Evolutionary conservation across 1,284 basidiomycete genomes (phyloP).

Genomic region (Ganoderma lingzhi): DNA sequence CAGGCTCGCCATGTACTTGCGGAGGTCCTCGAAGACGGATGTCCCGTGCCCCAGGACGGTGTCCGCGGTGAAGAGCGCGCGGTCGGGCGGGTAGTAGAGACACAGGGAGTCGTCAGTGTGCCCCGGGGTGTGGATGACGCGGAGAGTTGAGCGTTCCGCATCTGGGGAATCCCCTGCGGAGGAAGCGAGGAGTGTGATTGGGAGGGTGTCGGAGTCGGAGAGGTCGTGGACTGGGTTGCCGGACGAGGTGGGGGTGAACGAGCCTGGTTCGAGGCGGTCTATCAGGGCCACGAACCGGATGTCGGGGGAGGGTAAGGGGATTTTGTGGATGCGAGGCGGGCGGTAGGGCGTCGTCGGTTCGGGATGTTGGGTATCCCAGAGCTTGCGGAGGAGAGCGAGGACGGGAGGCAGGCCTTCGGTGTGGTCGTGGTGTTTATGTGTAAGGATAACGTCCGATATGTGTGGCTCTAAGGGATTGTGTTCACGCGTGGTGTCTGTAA

Average conservation of each 20-base stretch:
- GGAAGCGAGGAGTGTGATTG: constrained; percentile 35
- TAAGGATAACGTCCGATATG: constrained; percentile 88
- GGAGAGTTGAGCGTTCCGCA: constrained; percentile 45
- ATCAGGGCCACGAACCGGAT: constrained; percentile 50
- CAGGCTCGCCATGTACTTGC: constrained; percentile 77
- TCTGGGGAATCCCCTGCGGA: constrained; percentile 1
- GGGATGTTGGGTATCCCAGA: constrained; percentile 61
- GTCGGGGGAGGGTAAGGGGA: constrained; percentile 49
- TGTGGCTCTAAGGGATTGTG: constrained; percentile 51
- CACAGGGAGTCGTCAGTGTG: constrained; percentile 91
- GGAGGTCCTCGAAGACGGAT: constrained; percentile 89
- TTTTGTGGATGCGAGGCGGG: constrained; percentile 79
- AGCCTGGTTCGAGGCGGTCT: constrained; percentile 50
- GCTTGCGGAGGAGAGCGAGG: constrained; percentile 66
- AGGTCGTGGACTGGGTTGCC: constrained; percentile 64
- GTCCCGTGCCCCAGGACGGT: constrained; percentile 93
- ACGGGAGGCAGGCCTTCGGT: constrained; percentile 80
- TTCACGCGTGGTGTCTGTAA: constrained; percentile 48
- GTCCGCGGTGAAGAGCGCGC: constrained; percentile 88
- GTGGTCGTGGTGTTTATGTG: constrained; percentile 93
- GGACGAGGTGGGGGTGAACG: constrained; percentile 51
- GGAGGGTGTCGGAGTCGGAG: constrained; percentile 58
- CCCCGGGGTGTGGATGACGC: constrained; percentile 87
- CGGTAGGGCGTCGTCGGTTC: constrained; percentile 49
- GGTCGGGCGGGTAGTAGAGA: constrained; percentile 68